phyloP scores from a whole-genome alignment of 495 filamentous ascomycete genomes.

The Aspergillus diversus region DNA sequence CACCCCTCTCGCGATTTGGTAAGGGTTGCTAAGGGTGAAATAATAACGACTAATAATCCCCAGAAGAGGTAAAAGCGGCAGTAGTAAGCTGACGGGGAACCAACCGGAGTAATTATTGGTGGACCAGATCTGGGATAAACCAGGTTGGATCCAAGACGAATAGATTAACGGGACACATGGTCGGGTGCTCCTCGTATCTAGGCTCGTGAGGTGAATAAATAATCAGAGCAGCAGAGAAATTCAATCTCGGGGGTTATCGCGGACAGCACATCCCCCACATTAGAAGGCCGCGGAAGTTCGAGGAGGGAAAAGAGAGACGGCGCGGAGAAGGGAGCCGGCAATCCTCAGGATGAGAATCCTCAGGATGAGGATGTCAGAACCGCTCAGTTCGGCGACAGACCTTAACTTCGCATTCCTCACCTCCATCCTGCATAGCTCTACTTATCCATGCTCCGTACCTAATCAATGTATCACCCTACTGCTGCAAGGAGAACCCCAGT shows the following conservation, averaged over 20 bases:
- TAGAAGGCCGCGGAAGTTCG: neutral
- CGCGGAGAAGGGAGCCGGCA: neutral
- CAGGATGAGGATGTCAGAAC: no score
- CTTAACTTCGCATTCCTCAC: neutral
- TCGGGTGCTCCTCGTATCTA: neutral
- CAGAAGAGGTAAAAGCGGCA: no score
- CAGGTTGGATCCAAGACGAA: neutral
- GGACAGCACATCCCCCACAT: conserved; percentile 7
- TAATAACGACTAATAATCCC: neutral
- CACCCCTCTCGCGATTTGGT: neutral
- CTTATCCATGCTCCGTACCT: neutral
- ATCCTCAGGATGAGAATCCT: neutral
- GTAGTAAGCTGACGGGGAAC: conserved; percentile 4
- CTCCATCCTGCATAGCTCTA: neutral
- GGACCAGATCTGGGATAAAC: neutral
- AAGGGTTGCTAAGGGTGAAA: neutral
- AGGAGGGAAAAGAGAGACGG: neutral
- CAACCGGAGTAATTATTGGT: conserved; percentile 1
- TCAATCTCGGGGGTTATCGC: neutral
- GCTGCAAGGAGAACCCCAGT: conserved; percentile 5
- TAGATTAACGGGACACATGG: neutral
- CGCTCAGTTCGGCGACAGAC: no score
- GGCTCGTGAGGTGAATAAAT: neutral
- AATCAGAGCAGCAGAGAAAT: neutral
- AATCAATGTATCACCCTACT: neutral